Percentiles rank a stretch among this genome's conserved stretches.
Evolutionary conservation across 257 asterid species (phyloP).

Genomic region (Solanum chiquidenum): DNA sequence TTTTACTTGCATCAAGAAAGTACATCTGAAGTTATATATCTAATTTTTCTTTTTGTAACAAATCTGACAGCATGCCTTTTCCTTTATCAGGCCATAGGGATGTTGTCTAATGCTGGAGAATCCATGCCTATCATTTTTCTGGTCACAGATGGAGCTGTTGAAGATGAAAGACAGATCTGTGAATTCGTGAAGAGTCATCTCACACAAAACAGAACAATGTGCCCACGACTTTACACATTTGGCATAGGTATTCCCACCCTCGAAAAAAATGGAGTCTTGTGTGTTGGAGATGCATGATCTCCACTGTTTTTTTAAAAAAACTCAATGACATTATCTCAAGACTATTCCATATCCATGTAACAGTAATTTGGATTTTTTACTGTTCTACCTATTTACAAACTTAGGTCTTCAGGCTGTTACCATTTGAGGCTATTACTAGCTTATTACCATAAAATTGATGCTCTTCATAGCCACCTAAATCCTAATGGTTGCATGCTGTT

Average conservation of each 20-base stretch:
- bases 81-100: slow-evolving; percentile 56
- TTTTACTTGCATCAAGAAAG: neutral
- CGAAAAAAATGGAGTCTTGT: neutral
- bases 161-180: slow-evolving; percentile 78
- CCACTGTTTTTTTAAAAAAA: neutral
- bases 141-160: slow-evolving; percentile 87
- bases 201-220: slow-evolving; percentile 24
- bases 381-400: neutral
- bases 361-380: neutral
- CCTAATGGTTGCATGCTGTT: neutral
- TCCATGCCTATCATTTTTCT: slow-evolving; percentile 64
- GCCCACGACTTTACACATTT: slow-evolving; percentile 72
- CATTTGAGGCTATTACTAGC: neutral
- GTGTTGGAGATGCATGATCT: neutral
- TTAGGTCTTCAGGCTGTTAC: neutral
- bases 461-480: neutral
- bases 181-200: slow-evolving; percentile 43
- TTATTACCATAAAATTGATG: neutral
- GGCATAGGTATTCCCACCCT: slow-evolving; percentile 56
- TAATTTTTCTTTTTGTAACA: neutral
- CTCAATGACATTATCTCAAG: neutral
- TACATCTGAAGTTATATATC: neutral
- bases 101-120: slow-evolving; percentile 46
- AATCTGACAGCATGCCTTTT: neutral
- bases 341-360: neutral